Conservation (phyloP, 1,139 yeast genomes). For the Candida tropicalis region DNA sequence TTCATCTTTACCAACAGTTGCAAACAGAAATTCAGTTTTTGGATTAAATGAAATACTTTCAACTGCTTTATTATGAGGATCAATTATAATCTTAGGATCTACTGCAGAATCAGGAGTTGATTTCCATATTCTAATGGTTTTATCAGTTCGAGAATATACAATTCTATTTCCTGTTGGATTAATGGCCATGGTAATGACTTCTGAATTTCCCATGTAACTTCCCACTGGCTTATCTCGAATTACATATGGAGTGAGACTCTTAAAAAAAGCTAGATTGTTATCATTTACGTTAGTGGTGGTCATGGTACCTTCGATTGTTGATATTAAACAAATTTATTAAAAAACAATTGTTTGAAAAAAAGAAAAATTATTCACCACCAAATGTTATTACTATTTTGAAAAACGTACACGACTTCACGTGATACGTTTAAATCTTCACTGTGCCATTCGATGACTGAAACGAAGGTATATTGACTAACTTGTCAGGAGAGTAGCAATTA, state of each 20-base stretch:
- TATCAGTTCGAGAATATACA: slow-evolving; percentile 50
- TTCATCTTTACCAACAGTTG: slow-evolving; percentile 61
- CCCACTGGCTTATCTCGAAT: slow-evolving; percentile 34
- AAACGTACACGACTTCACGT: too few relatives aligned
- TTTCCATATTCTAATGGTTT: slow-evolving; percentile 47
- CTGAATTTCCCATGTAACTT: slow-evolving; percentile 26
- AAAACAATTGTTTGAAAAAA: too few relatives aligned
- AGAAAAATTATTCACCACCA: too few relatives aligned
- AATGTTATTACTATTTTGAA: too few relatives aligned
- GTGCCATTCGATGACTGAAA: too few relatives aligned
- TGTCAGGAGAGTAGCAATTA: too few relatives aligned
- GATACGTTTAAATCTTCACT: too few relatives aligned
- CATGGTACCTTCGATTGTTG: too few relatives aligned
- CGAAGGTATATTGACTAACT: too few relatives aligned
- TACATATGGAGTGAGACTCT: slow-evolving; percentile 23
- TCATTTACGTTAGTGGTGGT: not conserved
- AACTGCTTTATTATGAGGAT: slow-evolving; percentile 50
- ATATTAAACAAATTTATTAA: too few relatives aligned
- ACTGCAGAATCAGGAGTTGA: slow-evolving; percentile 28
- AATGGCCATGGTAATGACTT: slow-evolving; percentile 33
- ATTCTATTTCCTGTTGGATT: slow-evolving; percentile 48
- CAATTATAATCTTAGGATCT: slow-evolving; percentile 42
- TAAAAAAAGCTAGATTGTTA: slow-evolving; percentile 25
- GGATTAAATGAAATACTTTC: slow-evolving; percentile 67
- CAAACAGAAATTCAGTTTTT: slow-evolving; percentile 50